These are phyloP conservation scores for Pinus albicaulis DNA, from an alignment of 75 land plant genomes.

Conservation along the genomic window DNA sequence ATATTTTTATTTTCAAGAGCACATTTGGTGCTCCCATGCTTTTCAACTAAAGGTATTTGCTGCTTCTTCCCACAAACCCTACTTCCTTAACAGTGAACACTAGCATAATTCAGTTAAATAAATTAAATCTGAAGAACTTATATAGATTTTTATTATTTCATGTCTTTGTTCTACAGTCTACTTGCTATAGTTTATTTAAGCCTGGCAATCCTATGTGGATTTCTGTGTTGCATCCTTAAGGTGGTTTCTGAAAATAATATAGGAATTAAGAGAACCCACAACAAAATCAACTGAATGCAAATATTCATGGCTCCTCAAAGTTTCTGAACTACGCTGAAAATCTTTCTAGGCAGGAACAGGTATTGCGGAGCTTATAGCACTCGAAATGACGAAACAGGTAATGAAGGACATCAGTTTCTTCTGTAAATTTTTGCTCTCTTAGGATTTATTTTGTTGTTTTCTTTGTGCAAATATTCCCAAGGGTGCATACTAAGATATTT, in stretches of 20 bases:
- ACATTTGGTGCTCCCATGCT: too few species aligned
- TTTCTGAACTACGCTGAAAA: neutral
- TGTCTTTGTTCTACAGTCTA: too few species aligned
- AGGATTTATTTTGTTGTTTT: neutral
- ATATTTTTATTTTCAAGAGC: neutral
- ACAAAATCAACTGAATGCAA: neutral
- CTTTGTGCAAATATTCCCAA: conserved; percentile 7
- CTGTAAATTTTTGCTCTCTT: neutral
- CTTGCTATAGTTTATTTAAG: neutral
- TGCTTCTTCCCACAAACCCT: neutral
- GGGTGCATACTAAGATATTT: conserved; percentile 12
- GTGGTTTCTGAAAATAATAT: neutral
- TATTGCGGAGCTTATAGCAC: conserved; percentile 86
- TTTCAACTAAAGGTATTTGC: neutral
- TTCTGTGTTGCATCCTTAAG: too few species aligned
- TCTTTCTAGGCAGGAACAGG: conserved; percentile 80
- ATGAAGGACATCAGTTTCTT: neutral
- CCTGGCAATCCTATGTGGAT: neutral
- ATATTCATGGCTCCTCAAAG: neutral
- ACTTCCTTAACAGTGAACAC: neutral
- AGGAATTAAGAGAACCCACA: neutral
- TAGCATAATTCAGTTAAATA: neutral
- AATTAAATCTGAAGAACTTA: neutral
- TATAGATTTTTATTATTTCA: too few species aligned
- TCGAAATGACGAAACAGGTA: conserved; percentile 74